Evolutionary conservation across 345 rosid genomes (phyloP), one percentile per base, ranked within the genome.

Genomic region (Turnera subulata): DNA sequence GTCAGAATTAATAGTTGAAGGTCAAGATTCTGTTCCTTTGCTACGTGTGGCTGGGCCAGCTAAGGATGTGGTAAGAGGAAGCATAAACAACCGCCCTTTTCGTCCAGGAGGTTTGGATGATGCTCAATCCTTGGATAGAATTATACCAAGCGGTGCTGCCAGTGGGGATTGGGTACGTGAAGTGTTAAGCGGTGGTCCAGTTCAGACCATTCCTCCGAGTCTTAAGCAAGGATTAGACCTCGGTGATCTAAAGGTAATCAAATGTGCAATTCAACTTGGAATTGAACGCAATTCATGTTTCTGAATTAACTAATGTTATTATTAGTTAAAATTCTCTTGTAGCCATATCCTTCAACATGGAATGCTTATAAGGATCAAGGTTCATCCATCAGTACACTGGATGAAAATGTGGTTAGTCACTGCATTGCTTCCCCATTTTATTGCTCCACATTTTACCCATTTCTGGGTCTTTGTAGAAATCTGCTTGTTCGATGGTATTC

Each of bases 81-180:
- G 98, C 78, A 78, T 80, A 69, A 84, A 69, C 65, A 89, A 79
- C 72, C 97, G 93, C 24, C 98, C 98, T 65, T 92, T 92, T 66
- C 85, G 84, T 45, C 98, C 98, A 13, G 98, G 98, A 63, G 98
- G 98, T 32, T 74, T 92, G 61, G 96, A 86, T 29, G 84, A 83
- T 66, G 64, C 92, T 56, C 83, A 72, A 52, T 69, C 86, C 63
- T 53, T 67, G 11, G 83, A 80, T 55, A 89, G 88, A 73, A 26
- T 67, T 64, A 67, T 89, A 55, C 93, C 96, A 55, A 82, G 78
- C 39, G 96, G 91, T 59, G 93, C 84, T 52, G 57, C 73, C 50
- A 79, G 74, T 75, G 93, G 98, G 57, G 82, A 81, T 51, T 92
- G 98, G 98, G 81, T 85, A 43, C 76, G 59, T 17, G 95, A 92